Evolutionary conservation across 495 filamentous ascomycete genomes (phyloP), one percentile per base, ranked within the genome.

Genomic region (Extremus antarcticus): DNA sequence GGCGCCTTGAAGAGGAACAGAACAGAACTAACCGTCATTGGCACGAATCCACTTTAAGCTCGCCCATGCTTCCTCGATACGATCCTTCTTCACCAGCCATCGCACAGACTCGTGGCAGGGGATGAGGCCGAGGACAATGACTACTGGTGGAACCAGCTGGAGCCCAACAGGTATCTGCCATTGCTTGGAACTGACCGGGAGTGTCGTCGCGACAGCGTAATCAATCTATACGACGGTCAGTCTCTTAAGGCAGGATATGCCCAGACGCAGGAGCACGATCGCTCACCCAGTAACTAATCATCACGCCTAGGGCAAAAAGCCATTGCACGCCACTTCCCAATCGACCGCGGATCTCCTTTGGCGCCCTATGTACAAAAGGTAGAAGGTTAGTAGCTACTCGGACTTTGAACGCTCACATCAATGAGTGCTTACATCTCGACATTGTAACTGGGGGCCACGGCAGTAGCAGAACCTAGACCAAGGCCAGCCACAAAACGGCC

Each of bases 101-200:
- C 62, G 54, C 1, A 50, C 32, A 38, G 25, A 45, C 53, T 64
- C 62, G 2, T 43, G 41, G 21, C 48, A 46, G 0, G 23, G 29
- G 25, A 64, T 47, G 17, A 59, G 23, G 39, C 62, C 56, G 1
- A 61, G 25, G 13, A 38, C 50, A 13, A 64, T 46, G 13, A 64
- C 35, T 17, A 20, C 56, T 15, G 49, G 54, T 11, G 59, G 55
- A 15, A 64, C 39, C 1, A 64, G 51, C 50, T 64, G 62, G 8
- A 64, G 50, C 21, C 55, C 59, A 25, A 64, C 51, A 9, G 62
- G 62, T 15, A 64, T 62, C 46, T 63, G 63, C 60, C 60, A 63
- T 52, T 63, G 57, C 38, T 25, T 47, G 11, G 60, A 23, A 9
- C n/a, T 47, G 1, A 17, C 4, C 1, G 54, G 43, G 10, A 59